Base-by-base conservation (phyloP, 2,329 filamentous ascomycete genomes). In the Didymella sp. region DNA sequence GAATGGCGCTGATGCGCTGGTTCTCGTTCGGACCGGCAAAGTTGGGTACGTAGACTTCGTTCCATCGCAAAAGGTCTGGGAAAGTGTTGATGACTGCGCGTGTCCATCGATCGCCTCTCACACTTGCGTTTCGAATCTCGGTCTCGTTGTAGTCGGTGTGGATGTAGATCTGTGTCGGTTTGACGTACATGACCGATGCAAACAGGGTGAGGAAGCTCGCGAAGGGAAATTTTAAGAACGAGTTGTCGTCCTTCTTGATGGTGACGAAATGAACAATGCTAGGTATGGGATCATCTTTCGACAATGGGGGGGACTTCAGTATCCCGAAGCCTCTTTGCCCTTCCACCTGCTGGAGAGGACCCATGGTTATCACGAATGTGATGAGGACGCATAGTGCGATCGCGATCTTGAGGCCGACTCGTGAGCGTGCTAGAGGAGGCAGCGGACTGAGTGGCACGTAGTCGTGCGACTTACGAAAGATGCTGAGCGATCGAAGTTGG, bases 81-180 rank as follows among this genome's bases (percentile, higher is more conserved):
- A 66, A 67, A 0, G 53, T 48, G 6, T 52, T 67, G n/a, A 66
- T 38, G 42, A 67, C 44, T n/a, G 58, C 59, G 25, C 56, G 59
- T 21, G 67, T 51, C 48, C 62, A 68, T 21, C 31, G 53, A 37
- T 52, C 54, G 24, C 64, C 61, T 4, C 43, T 33, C 15, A 13
- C 2, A 13, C 50, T 43, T 11, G 63, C 64, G n/a, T 54, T 31
- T 28, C n/a, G 45, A 13, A 66, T 60, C 17, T 62, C 48, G 8
- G 47, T 55, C 19, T 50, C 50, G 42, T 56, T 66, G 62, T 45
- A 63, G 50, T 70, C 66, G 54, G 61, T 64, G 57, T 68, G 64
- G 24, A 69, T 63, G 58, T 61, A 65, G 31, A 68, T 60, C n/a
- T 52, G 38, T 3, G 47, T 49, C 4, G 65, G 60, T 4, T 60